These are phyloP conservation scores for Colletotrichum euphorbiae DNA, from an alignment of 2,329 filamentous ascomycete genomes.

Conservation along the genomic window DNA sequence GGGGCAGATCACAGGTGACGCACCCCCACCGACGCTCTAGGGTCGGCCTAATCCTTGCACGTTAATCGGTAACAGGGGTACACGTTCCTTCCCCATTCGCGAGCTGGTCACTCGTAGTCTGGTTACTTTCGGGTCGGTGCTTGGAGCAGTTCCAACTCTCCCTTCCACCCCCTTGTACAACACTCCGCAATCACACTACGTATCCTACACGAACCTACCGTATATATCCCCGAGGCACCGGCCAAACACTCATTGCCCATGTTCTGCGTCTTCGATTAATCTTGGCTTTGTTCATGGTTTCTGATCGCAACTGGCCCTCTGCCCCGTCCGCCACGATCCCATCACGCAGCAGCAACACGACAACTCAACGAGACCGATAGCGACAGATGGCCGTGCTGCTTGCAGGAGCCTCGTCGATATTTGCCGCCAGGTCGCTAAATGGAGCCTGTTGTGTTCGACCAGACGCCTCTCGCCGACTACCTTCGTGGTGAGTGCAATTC, in stretches of 20 bases:
- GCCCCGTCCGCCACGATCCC: slow-evolving; percentile 16
- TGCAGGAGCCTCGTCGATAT: slow-evolving; percentile 33
- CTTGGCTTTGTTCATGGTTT: background rate
- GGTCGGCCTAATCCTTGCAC: slow-evolving; percentile 32
- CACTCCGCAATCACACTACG: slow-evolving; percentile 36
- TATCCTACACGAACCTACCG: slow-evolving; percentile 27
- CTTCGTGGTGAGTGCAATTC: slow-evolving; percentile 77
- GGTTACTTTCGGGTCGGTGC: slow-evolving; percentile 23
- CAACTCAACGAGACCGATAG: slow-evolving; percentile 14
- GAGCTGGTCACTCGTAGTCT: slow-evolving; percentile 4
- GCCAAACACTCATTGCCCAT: slow-evolving; percentile 20
- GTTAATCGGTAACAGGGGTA: slow-evolving; percentile 38
- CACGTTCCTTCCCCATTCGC: slow-evolving; percentile 33
- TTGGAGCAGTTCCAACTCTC: slow-evolving; percentile 33
- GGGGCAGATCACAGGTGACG: background rate
- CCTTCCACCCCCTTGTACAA: slow-evolving; percentile 29
- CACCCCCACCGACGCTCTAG: slow-evolving; percentile 35
- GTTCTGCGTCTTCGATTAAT: slow-evolving; percentile 12
- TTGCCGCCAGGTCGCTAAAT: slow-evolving; percentile 58
- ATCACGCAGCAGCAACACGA: slow-evolving; percentile 28
- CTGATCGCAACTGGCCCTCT: slow-evolving; percentile 5
- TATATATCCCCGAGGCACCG: slow-evolving; percentile 36
- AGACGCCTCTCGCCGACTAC: slow-evolving; percentile 89
- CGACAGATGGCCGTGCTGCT: slow-evolving; percentile 40
- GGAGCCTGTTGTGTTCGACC: slow-evolving; percentile 89